A percentile compares a stretch with the other conserved stretches of the same genome.
Evolutionary conservation across 352 stramenopile genomes (phyloP).

Genomic region (Blastocystis sp.): DNA sequence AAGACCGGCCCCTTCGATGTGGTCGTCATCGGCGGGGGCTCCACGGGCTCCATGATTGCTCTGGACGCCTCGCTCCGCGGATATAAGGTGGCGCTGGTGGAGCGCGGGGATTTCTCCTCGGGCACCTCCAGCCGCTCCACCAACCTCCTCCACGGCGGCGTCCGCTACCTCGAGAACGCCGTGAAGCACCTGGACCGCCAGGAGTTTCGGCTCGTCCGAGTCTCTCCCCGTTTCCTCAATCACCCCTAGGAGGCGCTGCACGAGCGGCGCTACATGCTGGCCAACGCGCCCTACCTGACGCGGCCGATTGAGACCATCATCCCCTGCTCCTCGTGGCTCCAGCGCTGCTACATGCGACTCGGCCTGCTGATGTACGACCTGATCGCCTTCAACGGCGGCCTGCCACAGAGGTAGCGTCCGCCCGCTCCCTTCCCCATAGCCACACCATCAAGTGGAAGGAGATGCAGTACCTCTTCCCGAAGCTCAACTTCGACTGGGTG

Average conservation of each 20-base stretch:
- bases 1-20: slow-evolving; percentile 87
- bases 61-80: slow-evolving; percentile 84
- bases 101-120: slow-evolving; percentile 85
- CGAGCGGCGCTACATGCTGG: slow-evolving; percentile 86
- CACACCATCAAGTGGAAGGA: slow-evolving; percentile 76
- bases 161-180: slow-evolving; percentile 89
- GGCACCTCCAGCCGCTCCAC: slow-evolving; percentile 87
- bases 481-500: slow-evolving; percentile 84
- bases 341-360: slow-evolving; percentile 88
- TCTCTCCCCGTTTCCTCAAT: background rate
- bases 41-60: slow-evolving; percentile 82
- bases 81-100: slow-evolving; percentile 86
- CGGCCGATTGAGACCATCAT: slow-evolving; percentile 89
- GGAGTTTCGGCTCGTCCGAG: slow-evolving; percentile 81
- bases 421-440: slow-evolving; percentile 79
- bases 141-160: slow-evolving; percentile 91
- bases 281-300: slow-evolving; percentile 89
- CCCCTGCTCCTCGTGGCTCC: slow-evolving; percentile 89
- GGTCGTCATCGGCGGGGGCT: slow-evolving; percentile 86
- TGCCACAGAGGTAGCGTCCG: slow-evolving; percentile 79
- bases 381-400: slow-evolving; percentile 81
- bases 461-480: slow-evolving; percentile 89
- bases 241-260: slow-evolving; percentile 82
- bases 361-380: slow-evolving; percentile 88
- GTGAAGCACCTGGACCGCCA: slow-evolving; percentile 85